A percentile compares a stretch with the other conserved stretches of the same genome.
Conservation (phyloP, 192 early-diverging fungal species). For the Powellomyces hirtus region DNA sequence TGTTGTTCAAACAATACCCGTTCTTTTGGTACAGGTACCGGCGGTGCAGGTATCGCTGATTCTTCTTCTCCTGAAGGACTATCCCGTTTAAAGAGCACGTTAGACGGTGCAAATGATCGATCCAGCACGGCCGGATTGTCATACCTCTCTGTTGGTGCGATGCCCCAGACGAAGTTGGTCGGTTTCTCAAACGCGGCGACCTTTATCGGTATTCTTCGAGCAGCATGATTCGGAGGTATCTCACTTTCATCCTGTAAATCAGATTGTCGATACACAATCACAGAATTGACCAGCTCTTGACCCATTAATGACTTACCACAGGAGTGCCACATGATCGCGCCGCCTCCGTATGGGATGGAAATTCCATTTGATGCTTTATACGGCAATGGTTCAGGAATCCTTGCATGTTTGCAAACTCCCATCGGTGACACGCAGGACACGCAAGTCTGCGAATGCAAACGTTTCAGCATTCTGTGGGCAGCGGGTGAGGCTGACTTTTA, state of each 20-base stretch:
- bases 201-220: constrained; percentile 39
- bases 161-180: constrained; percentile 22
- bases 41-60: too few species aligned
- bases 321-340: constrained; percentile 68
- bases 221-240: constrained; percentile 52
- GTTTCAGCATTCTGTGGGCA: neutral
- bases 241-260: constrained; percentile 53
- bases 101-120: too few species aligned
- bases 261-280: constrained; percentile 30
- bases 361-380: constrained; percentile 68
- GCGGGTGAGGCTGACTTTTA: neutral
- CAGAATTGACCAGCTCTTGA: constrained; percentile 21
- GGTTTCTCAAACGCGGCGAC: constrained; percentile 22
- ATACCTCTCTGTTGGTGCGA: too few species aligned
- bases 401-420: constrained; percentile 76
- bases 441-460: constrained; percentile 47
- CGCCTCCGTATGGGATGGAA: constrained; percentile 73
- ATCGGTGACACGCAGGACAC: constrained; percentile 76
- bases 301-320: constrained; percentile 36
- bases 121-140: too few species aligned
- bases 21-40: too few species aligned
- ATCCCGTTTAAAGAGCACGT: too few species aligned
- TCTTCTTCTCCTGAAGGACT: too few species aligned
- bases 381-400: constrained; percentile 89
- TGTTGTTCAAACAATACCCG: too few species aligned